These are phyloP conservation scores for Raphidocelis subcapitata DNA, from an alignment of 139 green algal species.

Conservation along the genomic window DNA sequence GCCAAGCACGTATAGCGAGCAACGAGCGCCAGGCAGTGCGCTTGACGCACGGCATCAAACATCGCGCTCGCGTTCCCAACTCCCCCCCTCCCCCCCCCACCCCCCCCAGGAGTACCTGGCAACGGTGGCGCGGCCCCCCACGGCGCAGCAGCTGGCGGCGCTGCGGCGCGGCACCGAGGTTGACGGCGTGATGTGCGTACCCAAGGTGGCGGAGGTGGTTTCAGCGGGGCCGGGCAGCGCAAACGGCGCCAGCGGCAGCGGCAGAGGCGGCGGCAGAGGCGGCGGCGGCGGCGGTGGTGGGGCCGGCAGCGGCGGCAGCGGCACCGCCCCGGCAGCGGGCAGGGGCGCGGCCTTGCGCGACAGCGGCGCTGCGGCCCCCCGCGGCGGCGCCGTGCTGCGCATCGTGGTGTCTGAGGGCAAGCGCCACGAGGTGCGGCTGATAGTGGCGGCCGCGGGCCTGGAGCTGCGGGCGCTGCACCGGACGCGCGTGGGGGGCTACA, in stretches of 20 bases:
- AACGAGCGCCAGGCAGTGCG: no score
- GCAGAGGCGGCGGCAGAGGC: background rate
- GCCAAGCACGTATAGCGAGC: no score
- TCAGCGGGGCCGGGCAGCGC: background rate
- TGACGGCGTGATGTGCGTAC: conserved; percentile 38
- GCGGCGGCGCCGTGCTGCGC: conserved; percentile 32
- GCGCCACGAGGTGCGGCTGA: conserved; percentile 81
- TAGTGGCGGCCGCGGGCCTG: conserved; percentile 69
- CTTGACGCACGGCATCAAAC: no score
- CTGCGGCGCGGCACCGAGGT: conserved; percentile 31
- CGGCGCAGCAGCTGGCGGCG: conserved; percentile 2
- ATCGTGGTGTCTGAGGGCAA: conserved; percentile 82
- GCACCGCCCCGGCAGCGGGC: background rate
- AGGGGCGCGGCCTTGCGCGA: background rate
- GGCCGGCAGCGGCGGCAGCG: background rate
- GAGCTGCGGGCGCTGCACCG: conserved; percentile 76
- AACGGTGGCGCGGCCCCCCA: background rate
- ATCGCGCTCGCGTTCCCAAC: no score
- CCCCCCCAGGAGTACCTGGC: conserved; percentile 25
- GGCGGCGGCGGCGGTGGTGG: background rate
- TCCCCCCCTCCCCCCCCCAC: no score
- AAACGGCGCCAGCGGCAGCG: background rate
- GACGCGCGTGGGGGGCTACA: conserved; percentile 77
- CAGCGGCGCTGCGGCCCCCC: background rate
- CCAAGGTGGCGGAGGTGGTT: conserved; percentile 36